Percentiles rank a stretch among this genome's conserved stretches.
These are phyloP conservation scores for Boletus bicolor DNA, from an alignment of 768 basidiomycete species.

Conservation along the genomic window DNA sequence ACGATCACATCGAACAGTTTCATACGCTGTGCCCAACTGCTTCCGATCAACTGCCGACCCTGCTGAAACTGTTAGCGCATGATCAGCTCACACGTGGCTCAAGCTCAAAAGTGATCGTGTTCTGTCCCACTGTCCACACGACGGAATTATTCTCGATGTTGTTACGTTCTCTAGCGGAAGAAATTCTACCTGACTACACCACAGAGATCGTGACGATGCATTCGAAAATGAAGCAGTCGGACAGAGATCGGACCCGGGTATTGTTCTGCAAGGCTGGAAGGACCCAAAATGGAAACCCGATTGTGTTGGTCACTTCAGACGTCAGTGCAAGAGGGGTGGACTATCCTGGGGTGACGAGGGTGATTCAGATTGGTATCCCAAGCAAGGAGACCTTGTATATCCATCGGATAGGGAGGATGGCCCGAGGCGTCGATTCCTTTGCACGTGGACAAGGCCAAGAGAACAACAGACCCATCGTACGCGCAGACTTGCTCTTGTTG, in stretches of 20 bases:
- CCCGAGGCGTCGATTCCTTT: slow-evolving; percentile 53
- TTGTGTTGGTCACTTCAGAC: slow-evolving; percentile 80
- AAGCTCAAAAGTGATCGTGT: slow-evolving; percentile 74
- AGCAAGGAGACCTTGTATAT: slow-evolving; percentile 67
- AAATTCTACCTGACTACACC: slow-evolving; percentile 48
- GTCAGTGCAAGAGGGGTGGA: slow-evolving; percentile 88
- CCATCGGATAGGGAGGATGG: slow-evolving; percentile 84
- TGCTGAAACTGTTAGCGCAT: slow-evolving; percentile 77
- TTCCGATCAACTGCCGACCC: slow-evolving; percentile 70
- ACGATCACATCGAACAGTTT: slow-evolving; percentile 78
- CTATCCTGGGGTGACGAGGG: slow-evolving; percentile 84
- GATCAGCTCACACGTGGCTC: slow-evolving; percentile 76
- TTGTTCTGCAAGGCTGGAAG: slow-evolving; percentile 11
- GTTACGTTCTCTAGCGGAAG: slow-evolving; percentile 46
- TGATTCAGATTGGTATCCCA: slow-evolving; percentile 89
- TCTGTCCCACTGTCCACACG: slow-evolving; percentile 82
- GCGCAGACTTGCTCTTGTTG: slow-evolving; percentile 73
- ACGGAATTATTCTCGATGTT: slow-evolving; percentile 72
- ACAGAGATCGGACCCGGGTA: slow-evolving; percentile 26
- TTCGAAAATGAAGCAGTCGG: slow-evolving; percentile 50
- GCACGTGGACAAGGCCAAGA: slow-evolving; percentile 30
- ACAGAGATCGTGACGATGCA: slow-evolving; percentile 79
- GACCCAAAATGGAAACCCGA: slow-evolving; percentile 36
- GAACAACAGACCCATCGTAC: slow-evolving; percentile 28
- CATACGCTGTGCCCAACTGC: slow-evolving; percentile 68